Evolutionary conservation across 805 yeast genomes (phyloP), one percentile per base, ranked within the genome.

Genomic region (Candida khao-thaluensis): DNA sequence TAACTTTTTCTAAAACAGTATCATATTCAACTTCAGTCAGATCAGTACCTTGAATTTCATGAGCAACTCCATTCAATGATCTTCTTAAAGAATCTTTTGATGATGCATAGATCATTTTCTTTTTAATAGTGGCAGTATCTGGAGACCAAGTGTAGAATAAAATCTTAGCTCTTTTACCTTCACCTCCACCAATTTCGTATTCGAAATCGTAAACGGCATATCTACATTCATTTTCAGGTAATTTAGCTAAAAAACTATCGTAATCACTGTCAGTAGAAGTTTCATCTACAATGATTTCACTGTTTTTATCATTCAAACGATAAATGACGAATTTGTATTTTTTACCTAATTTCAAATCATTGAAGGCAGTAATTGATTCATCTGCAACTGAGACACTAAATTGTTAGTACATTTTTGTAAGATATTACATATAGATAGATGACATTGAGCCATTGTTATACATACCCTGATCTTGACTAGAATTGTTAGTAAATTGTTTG

Each of bases 91-190:
- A 96, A 57, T 90, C 98, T 72, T 89, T 89, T 45, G 98, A 90
- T n/a, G 96, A 81, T 34, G 99, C 98, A 74, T 90, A 91, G 48
- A 91, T 85, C 99, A 93, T 93, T 85, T 93, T 93, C 55, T 89
- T 66, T 75, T 95, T 85, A 58, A 93, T 82, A 47, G 93, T 88
- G 40, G 98, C 96, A 47, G 95, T 87, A 64, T 93, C 99, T 57
- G 99, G 99, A 47, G 97, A 82, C 99, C 99, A 93, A 52, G 93
- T 85, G 74, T 61, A 71, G 68, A 72, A 80, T 30, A 79, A 72
- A 48, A 80, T 75, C 64, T 79, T 81, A 50, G 82, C 78, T 76
- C 95, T 85, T 77, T 88, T 89, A 64, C 99, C 99, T 69, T 91
- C 98, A 55, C 88, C 90, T 37, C 78, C 80, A 51, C 84, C 79